A percentile compares a stretch with the other conserved stretches of the same genome.
phyloP scores from a whole-genome alignment of 2,329 filamentous ascomycete species.

The Cercospora sojina region DNA sequence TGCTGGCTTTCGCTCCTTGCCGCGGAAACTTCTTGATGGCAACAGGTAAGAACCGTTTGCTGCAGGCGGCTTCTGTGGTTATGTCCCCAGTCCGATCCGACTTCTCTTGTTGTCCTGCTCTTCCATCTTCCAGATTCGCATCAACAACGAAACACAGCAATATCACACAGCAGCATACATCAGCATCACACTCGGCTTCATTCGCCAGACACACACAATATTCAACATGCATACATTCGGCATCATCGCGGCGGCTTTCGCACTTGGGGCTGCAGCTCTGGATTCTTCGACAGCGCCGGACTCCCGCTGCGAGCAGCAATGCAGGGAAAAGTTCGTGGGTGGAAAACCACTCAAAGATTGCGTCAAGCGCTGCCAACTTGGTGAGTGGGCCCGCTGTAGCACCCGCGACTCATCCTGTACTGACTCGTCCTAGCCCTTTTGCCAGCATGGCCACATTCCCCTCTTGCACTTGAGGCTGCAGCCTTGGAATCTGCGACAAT shows the following conservation, averaged over 20 bases:
- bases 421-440: neutral
- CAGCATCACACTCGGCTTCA: neutral
- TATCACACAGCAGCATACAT: neutral
- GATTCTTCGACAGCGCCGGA: neutral
- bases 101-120: slow-evolving; percentile 5
- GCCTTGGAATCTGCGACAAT: neutral
- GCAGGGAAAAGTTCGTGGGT: neutral
- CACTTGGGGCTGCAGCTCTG: neutral
- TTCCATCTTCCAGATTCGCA: neutral
- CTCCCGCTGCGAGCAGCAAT: neutral
- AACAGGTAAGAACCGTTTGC: neutral
- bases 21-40: neutral
- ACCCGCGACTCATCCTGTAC: neutral
- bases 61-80: neutral
- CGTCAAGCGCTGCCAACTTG: neutral
- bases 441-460: neutral
- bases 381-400: neutral
- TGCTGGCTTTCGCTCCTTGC: neutral
- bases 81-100: neutral
- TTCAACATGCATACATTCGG: neutral
- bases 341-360: neutral
- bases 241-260: neutral
- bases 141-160: neutral
- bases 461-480: neutral
- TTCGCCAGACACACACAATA: neutral